These are phyloP conservation scores for Tulasnella sp. DNA, from an alignment of 768 basidiomycete genomes.

Conservation along the genomic window DNA sequence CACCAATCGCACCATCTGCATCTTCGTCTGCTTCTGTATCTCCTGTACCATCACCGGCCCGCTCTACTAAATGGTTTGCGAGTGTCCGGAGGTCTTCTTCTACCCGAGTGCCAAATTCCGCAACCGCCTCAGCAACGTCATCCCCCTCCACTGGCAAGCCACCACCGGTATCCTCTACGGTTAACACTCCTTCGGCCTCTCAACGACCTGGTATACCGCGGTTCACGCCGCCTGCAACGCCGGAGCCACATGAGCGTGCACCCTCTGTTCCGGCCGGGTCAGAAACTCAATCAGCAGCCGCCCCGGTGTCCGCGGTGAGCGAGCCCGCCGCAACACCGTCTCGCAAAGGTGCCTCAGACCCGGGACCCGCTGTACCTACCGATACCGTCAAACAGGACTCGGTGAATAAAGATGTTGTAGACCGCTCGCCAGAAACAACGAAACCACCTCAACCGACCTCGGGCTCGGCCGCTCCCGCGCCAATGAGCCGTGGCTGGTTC, in stretches of 20 bases:
- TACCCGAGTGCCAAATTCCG: constrained; percentile 15
- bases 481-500: constrained; percentile 24
- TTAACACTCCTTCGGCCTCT: not conserved
- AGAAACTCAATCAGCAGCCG: not conserved
- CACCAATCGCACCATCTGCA: not conserved
- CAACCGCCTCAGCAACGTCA: not conserved
- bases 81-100: constrained; percentile 20
- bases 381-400: not conserved
- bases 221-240: constrained; percentile 25
- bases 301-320: not conserved
- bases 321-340: not conserved
- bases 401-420: constrained; percentile 5
- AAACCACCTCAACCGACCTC: constrained; percentile 3
- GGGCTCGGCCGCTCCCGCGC: not conserved
- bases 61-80: constrained; percentile 20
- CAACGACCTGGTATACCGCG: constrained; percentile 23
- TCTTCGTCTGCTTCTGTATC: constrained; percentile 4
- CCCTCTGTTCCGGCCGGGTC: not conserved
- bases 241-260: constrained; percentile 10
- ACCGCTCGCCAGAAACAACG: not conserved
- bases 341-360: not conserved
- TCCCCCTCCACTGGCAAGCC: not conserved
- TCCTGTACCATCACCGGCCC: constrained; percentile 17
- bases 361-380: not conserved
- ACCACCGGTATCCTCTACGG: constrained; percentile 6